Percentiles rank a stretch among this genome's conserved stretches.
Conservation (phyloP, 306 rosid genomes). For the Astragalus membranaceus region DNA sequence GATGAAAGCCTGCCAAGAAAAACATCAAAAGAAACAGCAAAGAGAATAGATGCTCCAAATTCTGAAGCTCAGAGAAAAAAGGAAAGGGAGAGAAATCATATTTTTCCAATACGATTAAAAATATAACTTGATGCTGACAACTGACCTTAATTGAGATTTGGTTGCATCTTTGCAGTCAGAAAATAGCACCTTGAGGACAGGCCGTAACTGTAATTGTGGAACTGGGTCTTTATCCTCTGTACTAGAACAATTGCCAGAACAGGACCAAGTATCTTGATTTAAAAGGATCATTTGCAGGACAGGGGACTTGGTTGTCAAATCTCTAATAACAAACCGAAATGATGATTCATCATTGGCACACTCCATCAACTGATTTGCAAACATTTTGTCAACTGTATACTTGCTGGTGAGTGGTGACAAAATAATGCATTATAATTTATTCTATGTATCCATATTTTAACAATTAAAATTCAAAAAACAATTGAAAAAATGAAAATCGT, state of each 20-base stretch:
- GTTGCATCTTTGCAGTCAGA: slow-evolving; percentile 40
- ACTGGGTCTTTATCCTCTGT: slow-evolving; percentile 24
- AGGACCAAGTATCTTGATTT: slow-evolving; percentile 70
- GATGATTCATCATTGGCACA: slow-evolving; percentile 71
- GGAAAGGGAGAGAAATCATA: background rate
- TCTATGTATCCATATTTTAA: background rate
- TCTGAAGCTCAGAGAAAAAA: background rate
- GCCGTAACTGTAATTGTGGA: slow-evolving; percentile 47
- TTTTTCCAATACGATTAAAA: background rate
- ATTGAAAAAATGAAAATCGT: background rate
- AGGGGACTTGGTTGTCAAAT: slow-evolving; percentile 55
- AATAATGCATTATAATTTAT: slow-evolving; percentile 4
- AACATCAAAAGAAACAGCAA: background rate
- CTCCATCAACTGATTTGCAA: slow-evolving; percentile 62
- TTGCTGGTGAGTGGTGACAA: slow-evolving; percentile 46
- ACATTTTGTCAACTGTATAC: slow-evolving; percentile 73
- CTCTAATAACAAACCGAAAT: slow-evolving; percentile 76
- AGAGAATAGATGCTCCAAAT: background rate
- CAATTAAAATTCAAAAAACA: slow-evolving; percentile 3
- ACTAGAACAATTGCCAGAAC: slow-evolving; percentile 46
- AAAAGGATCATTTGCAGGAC: slow-evolving; percentile 62
- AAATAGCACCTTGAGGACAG: slow-evolving; percentile 67
- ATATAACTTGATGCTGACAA: background rate
- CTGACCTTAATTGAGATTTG: slow-evolving; percentile 66
- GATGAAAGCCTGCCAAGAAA: background rate